These are phyloP conservation scores for Hibiscus syriacus DNA, from an alignment of 345 rosid genomes.

Conservation along the genomic window DNA sequence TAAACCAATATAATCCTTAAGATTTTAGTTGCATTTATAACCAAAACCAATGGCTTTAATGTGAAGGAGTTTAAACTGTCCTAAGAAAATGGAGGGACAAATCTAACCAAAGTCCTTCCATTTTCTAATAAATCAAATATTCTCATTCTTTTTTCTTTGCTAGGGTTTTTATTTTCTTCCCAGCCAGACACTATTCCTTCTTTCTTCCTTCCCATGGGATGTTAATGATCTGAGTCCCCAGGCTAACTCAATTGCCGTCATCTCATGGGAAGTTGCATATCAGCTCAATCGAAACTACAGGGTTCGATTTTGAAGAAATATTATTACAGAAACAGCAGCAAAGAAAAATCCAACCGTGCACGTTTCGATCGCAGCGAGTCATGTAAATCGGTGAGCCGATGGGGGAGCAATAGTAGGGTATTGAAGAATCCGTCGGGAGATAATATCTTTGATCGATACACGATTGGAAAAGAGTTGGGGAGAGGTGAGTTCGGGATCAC, in stretches of 20 bases:
- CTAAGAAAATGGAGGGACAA: conserved; percentile 22
- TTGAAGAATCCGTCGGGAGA: conserved; percentile 39
- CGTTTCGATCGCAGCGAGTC: conserved; percentile 3
- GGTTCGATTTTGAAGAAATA: conserved; percentile 9
- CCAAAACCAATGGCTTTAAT: not conserved
- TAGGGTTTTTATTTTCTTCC: conserved; percentile 9
- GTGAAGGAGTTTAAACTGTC: conserved; percentile 6
- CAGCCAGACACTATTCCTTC: not conserved
- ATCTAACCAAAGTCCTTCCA: conserved; percentile 2
- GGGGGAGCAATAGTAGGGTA: conserved; percentile 15
- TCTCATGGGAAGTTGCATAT: conserved; percentile 65
- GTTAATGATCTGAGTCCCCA: not conserved
- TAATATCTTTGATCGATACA: conserved; percentile 44
- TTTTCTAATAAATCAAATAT: conserved; percentile 13
- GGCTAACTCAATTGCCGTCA: not conserved
- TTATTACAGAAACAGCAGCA: conserved; percentile 13
- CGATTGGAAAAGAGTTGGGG: conserved; percentile 53
- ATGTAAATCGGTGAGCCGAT: conserved; percentile 19
- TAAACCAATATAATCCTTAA: too few species aligned
- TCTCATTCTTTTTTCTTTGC: not conserved
- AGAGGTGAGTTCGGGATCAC: conserved; percentile 92
- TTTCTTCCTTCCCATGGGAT: conserved; percentile 13
- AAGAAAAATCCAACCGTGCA: conserved; percentile 12
- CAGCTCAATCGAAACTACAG: conserved; percentile 28
- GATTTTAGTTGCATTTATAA: too few species aligned